These are phyloP conservation scores for Penicillium riverlandense DNA, from an alignment of 495 filamentous ascomycete species.

Conservation along the genomic window DNA sequence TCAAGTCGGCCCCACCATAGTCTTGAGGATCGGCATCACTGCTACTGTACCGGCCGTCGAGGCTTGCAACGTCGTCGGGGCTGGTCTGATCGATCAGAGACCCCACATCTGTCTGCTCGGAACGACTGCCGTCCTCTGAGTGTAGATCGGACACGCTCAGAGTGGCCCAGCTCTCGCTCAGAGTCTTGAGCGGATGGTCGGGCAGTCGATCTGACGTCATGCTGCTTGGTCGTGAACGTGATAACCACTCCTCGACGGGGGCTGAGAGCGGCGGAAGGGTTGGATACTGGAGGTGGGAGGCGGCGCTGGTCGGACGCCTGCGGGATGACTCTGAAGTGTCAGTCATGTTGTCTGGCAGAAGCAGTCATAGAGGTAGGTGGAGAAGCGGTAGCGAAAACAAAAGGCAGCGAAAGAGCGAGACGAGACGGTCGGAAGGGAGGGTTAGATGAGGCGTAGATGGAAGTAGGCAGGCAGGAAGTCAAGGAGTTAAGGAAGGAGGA, in stretches of 20 bases:
- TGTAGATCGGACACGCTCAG: conserved; percentile 38
- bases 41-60: conserved; percentile 35
- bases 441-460: conserved; percentile 4
- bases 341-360: conserved; percentile 28
- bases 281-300: conserved; percentile 36
- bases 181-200: conserved; percentile 19
- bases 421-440: not conserved
- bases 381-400: not conserved
- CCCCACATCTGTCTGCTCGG: conserved; percentile 38
- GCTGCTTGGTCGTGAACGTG: conserved; percentile 35
- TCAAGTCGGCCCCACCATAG: conserved; percentile 20
- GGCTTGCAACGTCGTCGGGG: conserved; percentile 41
- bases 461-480: not conserved
- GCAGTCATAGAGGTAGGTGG: conserved; percentile 11
- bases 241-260: conserved; percentile 44
- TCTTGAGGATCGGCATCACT: conserved; percentile 27
- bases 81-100: conserved; percentile 38
- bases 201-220: conserved; percentile 29
- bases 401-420: not conserved
- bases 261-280: conserved; percentile 38
- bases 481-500: not conserved
- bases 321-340: conserved; percentile 28
- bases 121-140: conserved; percentile 39
- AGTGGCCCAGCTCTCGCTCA: conserved; percentile 44
- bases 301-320: conserved; percentile 22